Base-by-base conservation (phyloP, 75 land plant species). In the Sequoiadendron giganteum region DNA sequence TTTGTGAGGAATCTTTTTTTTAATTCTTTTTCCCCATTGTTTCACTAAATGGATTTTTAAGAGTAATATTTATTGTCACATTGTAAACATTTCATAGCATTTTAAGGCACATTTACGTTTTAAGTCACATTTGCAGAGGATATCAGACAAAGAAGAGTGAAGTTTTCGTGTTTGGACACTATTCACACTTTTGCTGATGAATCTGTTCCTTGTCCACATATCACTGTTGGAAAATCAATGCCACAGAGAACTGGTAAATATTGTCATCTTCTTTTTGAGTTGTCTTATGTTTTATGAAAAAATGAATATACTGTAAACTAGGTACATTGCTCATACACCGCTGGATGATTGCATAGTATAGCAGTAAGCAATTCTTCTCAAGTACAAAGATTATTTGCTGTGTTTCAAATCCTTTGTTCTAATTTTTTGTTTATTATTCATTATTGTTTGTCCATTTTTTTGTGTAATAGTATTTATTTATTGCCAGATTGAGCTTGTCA, bases 161-260 rank as follows among this genome's bases (percentile, higher is more conserved):
- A 79, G 82, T 79, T 79, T 79, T 79, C 82, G 6, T 79, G 48
- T 42, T 21, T 79, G 82, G 82, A 79, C 45, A 79, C 82, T 21
- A 79, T 39, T 19, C 82, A 79, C 47, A 79, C 82, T 79, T 39
- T 40, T 79, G 45, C 45, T 21, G 82, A 79, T 39, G 40, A 79
- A 42, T 79, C 47, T 8, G 38, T 6, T 39, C 25, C n/a, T 79
- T 79, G 47, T 79, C 42, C 48, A 21, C n/a, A 3, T 7, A 39
- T 42, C 28, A 21, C 47, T 39, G 45, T 21, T 79, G 82, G 25
- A 42, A 40, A 42, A 40, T 25, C 25, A 13, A 79, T 79, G 47
- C 42, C 47, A 40, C 82, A 79, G 42, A 42, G 47, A 79, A 42
- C 38, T 19, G 82, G 82, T 79, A 42, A 79, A n/a, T 40, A 42